These are phyloP conservation scores for Pseudozyma tsukubaensis DNA, from an alignment of 1,284 basidiomycete species.

Conservation along the genomic window DNA sequence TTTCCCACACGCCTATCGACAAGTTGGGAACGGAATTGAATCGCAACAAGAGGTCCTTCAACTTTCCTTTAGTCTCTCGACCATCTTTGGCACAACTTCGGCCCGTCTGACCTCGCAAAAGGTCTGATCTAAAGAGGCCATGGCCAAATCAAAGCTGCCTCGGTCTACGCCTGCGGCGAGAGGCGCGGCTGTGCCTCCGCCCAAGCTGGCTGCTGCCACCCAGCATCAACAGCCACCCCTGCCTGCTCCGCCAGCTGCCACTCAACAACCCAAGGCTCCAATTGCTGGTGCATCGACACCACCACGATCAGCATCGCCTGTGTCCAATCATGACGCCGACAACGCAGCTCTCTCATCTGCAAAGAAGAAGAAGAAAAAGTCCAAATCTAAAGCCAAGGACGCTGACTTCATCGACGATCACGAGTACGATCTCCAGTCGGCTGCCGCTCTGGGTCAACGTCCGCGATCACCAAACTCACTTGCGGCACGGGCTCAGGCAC, in stretches of 20 bases:
- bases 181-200: constrained; percentile 36
- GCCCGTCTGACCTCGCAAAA: constrained; percentile 20
- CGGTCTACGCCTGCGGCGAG: constrained; percentile 48
- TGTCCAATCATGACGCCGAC: constrained; percentile 39
- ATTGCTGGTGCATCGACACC: constrained; percentile 42
- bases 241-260: constrained; percentile 25
- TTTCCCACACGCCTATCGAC: background rate
- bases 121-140: constrained; percentile 21
- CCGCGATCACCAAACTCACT: constrained; percentile 49
- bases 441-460: constrained; percentile 37
- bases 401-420: constrained; percentile 45
- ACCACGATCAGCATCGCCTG: constrained; percentile 37
- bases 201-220: constrained; percentile 49
- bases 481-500: constrained; percentile 62
- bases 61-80: background rate
- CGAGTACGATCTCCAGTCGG: constrained; percentile 42
- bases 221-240: constrained; percentile 38
- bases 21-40: background rate
- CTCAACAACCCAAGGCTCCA: constrained; percentile 23
- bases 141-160: constrained; percentile 55
- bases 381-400: constrained; percentile 57
- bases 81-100: background rate
- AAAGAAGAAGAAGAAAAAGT: constrained; percentile 66
- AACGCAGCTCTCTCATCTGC: constrained; percentile 33
- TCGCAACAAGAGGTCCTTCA: background rate